phyloP scores from a whole-genome alignment of 2,329 filamentous ascomycete genomes.

The Graphilbum sp. region DNA sequence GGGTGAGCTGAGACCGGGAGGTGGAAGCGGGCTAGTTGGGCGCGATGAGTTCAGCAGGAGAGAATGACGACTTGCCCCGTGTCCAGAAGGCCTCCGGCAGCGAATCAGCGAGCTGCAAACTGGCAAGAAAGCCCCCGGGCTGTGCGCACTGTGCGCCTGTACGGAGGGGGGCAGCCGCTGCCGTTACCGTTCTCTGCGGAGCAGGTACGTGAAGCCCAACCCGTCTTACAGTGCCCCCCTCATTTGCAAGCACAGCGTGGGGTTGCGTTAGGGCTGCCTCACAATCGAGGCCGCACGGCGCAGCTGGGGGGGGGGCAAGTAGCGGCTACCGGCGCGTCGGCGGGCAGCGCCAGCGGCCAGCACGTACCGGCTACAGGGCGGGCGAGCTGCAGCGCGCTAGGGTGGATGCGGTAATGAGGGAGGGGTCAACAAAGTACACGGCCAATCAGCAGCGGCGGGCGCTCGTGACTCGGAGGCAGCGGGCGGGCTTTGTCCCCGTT shows the following conservation, averaged over 20 bases:
- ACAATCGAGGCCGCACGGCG: too few species aligned
- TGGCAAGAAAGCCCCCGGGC: neutral
- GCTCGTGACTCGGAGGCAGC: constrained; percentile 4
- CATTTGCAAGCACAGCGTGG: too few species aligned
- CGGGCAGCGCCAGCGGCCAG: too few species aligned
- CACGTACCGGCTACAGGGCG: too few species aligned
- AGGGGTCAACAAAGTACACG: neutral
- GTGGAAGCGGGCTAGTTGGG: neutral
- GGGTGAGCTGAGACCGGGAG: neutral
- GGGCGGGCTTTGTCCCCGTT: too few species aligned
- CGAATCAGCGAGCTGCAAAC: constrained; percentile 2
- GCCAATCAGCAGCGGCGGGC: neutral
- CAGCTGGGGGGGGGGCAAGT: too few species aligned
- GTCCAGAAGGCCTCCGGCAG: neutral
- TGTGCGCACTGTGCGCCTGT: constrained; percentile 1
- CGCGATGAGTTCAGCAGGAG: constrained; percentile 1
- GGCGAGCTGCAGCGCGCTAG: neutral
- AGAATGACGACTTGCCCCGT: constrained; percentile 7
- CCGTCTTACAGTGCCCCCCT: too few species aligned
- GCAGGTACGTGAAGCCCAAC: too few species aligned
- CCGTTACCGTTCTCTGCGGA: too few species aligned
- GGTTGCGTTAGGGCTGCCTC: too few species aligned
- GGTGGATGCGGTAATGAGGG: neutral
- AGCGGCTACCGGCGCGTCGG: too few species aligned
- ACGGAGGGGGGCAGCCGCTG: neutral